Percentiles rank a stretch among this genome's conserved stretches.
phyloP scores from a whole-genome alignment of 495 filamentous ascomycete species.

The Daldinia childiae region DNA sequence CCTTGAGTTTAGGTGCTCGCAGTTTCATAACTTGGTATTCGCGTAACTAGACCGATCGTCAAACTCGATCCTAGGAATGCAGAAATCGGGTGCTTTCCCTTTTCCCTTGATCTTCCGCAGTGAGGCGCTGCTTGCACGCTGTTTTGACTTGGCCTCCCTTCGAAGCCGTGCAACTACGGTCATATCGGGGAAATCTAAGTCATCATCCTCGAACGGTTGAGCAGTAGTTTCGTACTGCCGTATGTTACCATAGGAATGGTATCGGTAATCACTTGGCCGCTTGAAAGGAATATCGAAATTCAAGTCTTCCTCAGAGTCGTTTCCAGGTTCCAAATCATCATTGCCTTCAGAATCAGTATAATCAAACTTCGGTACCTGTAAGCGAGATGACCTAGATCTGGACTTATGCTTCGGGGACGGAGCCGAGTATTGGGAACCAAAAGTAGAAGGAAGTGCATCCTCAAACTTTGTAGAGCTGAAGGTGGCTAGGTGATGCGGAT shows the following conservation, averaged over 20 bases:
- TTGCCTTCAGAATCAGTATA: conserved; percentile 31
- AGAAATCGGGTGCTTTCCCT: conserved; percentile 20
- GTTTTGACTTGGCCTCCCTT: conserved; percentile 46
- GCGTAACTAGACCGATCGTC: conserved; percentile 29
- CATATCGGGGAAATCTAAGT: conserved; percentile 39
- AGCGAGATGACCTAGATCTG: conserved; percentile 7
- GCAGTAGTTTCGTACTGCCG: conserved; percentile 11
- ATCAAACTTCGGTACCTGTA: conserved; percentile 31
- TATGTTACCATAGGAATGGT: conserved; percentile 8
- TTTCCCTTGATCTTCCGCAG: conserved; percentile 29
- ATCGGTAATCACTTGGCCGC: conserved; percentile 9
- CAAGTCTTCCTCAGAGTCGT: conserved; percentile 40
- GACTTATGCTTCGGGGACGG: conserved; percentile 16
- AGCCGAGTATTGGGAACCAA: conserved; percentile 15
- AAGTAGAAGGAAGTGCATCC: conserved; percentile 1
- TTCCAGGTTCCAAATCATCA: conserved; percentile 1
- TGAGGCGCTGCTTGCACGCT: conserved; percentile 32
- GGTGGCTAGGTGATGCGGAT: conserved; percentile 4
- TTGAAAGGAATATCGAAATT: conserved; percentile 43
- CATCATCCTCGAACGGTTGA: conserved; percentile 22
- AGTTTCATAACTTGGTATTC: conserved; percentile 22
- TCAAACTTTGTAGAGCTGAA: conserved; percentile 20
- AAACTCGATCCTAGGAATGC: conserved; percentile 11
- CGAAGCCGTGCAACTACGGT: conserved; percentile 43
- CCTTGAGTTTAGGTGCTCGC: not conserved